Evolutionary conservation across 108 stramenopile genomes (phyloP).

Genomic region (Stephanodiscus triporus): DNA sequence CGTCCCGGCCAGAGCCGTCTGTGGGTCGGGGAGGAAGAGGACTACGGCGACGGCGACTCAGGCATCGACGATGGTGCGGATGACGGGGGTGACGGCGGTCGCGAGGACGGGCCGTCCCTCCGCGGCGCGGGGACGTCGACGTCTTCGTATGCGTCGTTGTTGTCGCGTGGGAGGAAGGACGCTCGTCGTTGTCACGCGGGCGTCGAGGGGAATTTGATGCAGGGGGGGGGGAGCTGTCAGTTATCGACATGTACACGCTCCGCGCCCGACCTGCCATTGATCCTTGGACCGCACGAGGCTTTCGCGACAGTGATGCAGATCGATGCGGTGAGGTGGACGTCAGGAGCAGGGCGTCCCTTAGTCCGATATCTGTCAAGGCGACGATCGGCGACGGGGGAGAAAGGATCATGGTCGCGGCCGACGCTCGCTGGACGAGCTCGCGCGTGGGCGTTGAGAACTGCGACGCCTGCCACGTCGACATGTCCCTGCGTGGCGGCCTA

Average conservation of each 20-base stretch:
- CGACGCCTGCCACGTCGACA: slow-evolving; percentile 77
- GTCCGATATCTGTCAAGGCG: slow-evolving; percentile 79
- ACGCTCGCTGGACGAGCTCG: slow-evolving; percentile 78
- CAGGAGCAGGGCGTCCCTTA: slow-evolving; percentile 52
- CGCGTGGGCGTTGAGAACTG: slow-evolving; percentile 73
- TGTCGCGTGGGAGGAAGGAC: not conserved
- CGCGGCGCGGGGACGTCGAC: not conserved
- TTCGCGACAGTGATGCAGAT: slow-evolving; percentile 76
- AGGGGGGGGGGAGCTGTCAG: slow-evolving; percentile 54
- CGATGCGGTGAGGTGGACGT: slow-evolving; percentile 64
- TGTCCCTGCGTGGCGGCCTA: slow-evolving; percentile 48
- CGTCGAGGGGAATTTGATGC: slow-evolving; percentile 43
- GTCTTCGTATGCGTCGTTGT: not conserved
- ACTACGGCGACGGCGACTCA: not conserved
- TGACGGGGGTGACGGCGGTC: too few relatives aligned
- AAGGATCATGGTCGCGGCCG: slow-evolving; percentile 63
- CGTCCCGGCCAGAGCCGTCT: slow-evolving; percentile 80
- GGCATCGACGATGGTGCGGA: not conserved
- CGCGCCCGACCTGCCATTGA: slow-evolving; percentile 68
- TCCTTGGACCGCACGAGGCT: slow-evolving; percentile 67
- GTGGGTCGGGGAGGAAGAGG: slow-evolving; percentile 23
- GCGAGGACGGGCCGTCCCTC: slow-evolving; percentile 5
- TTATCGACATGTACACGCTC: slow-evolving; percentile 75
- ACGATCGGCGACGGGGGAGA: slow-evolving; percentile 46
- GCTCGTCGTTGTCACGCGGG: not conserved